Conservation (phyloP, 176 grass and related monocot species). For the Olyra latifolia region DNA sequence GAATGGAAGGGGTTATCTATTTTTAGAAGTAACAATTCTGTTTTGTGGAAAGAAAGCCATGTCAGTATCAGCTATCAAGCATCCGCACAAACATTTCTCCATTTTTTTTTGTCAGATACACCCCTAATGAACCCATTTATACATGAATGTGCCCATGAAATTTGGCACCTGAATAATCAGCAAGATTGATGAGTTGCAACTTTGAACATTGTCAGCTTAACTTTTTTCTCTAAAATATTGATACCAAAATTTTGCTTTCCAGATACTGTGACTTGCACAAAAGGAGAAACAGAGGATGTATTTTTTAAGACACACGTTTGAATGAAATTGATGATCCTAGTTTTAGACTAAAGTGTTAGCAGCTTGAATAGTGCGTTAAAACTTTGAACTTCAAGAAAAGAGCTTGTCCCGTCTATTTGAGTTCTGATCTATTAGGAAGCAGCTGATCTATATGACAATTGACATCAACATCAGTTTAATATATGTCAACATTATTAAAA, state of each 20-base stretch:
- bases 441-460: constrained; percentile 17
- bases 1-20: constrained; percentile 6
- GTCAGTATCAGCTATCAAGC: not conserved
- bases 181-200: not conserved
- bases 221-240: not conserved
- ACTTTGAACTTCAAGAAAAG: constrained; percentile 1
- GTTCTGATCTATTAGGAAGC: not conserved
- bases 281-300: not conserved
- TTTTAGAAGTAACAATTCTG: not conserved
- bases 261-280: constrained; percentile 15
- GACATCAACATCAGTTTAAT: not conserved
- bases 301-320: not conserved
- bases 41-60: not conserved
- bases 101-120: not conserved
- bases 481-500: no score
- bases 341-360: constrained; percentile 1
- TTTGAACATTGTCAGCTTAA: not conserved
- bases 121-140: not conserved
- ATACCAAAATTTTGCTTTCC: not conserved
- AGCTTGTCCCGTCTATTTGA: constrained; percentile 3
- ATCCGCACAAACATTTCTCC: not conserved
- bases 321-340: not conserved
- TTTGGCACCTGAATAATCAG: not conserved
- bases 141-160: not conserved
- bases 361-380: not conserved